These are phyloP conservation scores for Erysimum cheiranthoides DNA, from an alignment of 345 rosid species.

Conservation along the genomic window DNA sequence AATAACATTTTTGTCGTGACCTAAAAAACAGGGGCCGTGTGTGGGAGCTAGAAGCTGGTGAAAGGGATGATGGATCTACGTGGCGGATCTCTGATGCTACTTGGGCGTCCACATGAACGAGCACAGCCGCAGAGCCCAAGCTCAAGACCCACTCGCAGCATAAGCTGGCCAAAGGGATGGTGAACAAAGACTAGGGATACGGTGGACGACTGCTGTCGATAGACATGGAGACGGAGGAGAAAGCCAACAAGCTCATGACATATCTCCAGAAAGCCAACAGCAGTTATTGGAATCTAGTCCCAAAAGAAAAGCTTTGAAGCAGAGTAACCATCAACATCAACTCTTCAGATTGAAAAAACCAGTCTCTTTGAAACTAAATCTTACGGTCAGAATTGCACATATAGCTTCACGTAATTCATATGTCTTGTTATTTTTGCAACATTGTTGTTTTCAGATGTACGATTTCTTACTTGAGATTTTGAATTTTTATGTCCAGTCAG, in stretches of 20 bases:
- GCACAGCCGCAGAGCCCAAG: slow-evolving; percentile 72
- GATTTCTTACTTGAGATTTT: no score
- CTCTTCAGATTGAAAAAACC: no score
- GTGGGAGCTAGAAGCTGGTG: slow-evolving; percentile 82
- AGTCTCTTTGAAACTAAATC: no score
- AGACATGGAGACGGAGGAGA: slow-evolving; percentile 90
- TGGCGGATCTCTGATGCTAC: slow-evolving; percentile 90
- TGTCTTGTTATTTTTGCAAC: no score
- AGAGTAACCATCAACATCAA: no score
- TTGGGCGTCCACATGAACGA: slow-evolving; percentile 83
- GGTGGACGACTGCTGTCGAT: slow-evolving; percentile 83
- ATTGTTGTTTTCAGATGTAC: no score
- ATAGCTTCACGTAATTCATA: no score
- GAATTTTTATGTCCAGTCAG: no score
- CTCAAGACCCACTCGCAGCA: slow-evolving; percentile 84
- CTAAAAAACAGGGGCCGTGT: slow-evolving; percentile 70
- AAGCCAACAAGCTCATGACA: slow-evolving; percentile 78
- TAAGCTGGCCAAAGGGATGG: slow-evolving; percentile 60
- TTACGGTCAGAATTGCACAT: no score
- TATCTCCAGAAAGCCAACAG: slow-evolving; percentile 71
- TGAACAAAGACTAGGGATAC: slow-evolving; percentile 75
- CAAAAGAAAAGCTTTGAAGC: no score
- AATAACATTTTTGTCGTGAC: slow-evolving; percentile 37
- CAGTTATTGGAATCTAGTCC: no score
- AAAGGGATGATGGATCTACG: slow-evolving; percentile 95